Evolutionary conservation across 164 flowering plant species (phyloP), one percentile per base, ranked within the genome.

Genomic region (Magnolia changhungtana): DNA sequence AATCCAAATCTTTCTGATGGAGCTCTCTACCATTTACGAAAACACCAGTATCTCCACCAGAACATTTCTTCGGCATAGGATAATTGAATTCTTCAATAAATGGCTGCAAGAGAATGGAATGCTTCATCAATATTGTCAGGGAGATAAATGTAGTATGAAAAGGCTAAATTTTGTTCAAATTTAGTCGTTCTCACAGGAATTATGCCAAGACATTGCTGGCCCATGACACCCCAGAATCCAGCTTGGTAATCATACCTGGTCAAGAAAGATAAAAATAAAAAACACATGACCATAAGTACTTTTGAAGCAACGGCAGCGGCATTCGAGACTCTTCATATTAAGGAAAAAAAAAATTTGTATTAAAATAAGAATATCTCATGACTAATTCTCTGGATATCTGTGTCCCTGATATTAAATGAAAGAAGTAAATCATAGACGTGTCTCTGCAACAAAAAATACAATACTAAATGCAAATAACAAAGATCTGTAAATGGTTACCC

Each of bases 201-300:
- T 77, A 95, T 89, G 80, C 98, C 98, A 29, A 90, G 88, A 83
- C 99, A 94, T 73, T 88, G 97, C 14, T 92, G 90, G 45, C 91
- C 94, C 82, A 90, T 86, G 75, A 88, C 88, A 77, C 99, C 99
- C 99, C 99, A 96, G 75, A 96, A 96, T 79, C 99, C 99, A 82
- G 95, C 99, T 82, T 83, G 84, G 75, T 45, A 81, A 75, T 96
- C 99, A 79, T 96, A 96, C 99, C 99, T 96, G 87, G 67, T 70
- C 37, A 58, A 64, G 67, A 29, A 19, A 29, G 16, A 67, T 29
- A 20, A 80, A 52, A 74, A 4, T 16, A 66, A 77, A 27, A 31
- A 27, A 27, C 29, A 27, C 29, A 27, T 27, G 29, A 23, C 55
- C 73, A 71, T 23, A 37, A 29, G 21, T 19, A 68, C n/a, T 29